Evolutionary conservation across 2,329 filamentous ascomycete species (phyloP), one percentile per base, ranked within the genome.

Genomic region (Hirsutella minnesotensis): DNA sequence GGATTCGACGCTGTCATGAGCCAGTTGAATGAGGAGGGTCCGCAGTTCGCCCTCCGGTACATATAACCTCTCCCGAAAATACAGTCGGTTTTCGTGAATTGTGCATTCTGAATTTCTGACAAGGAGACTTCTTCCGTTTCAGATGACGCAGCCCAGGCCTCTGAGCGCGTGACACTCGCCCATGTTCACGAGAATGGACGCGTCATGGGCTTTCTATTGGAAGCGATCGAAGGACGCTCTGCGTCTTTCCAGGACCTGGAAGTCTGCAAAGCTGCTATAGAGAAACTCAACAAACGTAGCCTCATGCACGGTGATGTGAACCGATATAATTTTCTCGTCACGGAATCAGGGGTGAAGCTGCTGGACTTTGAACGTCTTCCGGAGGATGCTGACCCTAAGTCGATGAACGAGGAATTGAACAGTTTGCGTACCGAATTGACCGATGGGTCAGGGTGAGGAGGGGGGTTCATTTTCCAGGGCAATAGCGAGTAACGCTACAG

Each of bases 281-380:
- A 42, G 40, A 51, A 50, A 45, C 43, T 61, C 18, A 55, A 61
- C 44, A 24, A 46, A 18, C 41, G 57, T 29, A 53, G 57, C 29
- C 33, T 62, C 37, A 21, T 60, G 27, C 59, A 65, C 50, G 58
- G 60, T 13, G 63, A 65, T 47, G 51, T 58, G 30, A 65, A 66
- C 47, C 53, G 56, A 42, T 54, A 64, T 43, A 67, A 63, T 48
- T 65, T 64, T 47, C 45, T 66, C 38, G 49, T 61, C 45, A 47
- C 36, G 38, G 47, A 53, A 39, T 52, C 49, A 35, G 48, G 48
- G 42, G 52, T 53, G 21, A 57, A 49, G 40, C 51, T 60, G 19
- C 24, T 62, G 31, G 59, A 63, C 48, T 63, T 62, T 52, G 57
- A 60, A 47, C 42, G 44, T 43, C 41, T 49, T 48, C 40, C 36